Evolutionary conservation across 192 early-diverging fungal genomes (phyloP).

Genomic region (Powellomyces hirtus): DNA sequence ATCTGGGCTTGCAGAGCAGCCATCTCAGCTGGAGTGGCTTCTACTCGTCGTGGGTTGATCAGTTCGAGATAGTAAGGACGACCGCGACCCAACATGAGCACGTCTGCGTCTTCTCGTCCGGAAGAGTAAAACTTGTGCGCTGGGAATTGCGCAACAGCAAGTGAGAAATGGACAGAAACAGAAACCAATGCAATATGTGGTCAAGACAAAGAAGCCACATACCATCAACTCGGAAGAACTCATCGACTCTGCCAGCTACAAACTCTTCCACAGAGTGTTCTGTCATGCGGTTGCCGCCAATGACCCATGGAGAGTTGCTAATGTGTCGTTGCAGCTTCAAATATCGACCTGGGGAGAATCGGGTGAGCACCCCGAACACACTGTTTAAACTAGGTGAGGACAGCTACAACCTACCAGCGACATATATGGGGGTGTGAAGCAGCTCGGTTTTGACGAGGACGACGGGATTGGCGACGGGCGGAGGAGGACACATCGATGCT

Average conservation of each 20-base stretch:
- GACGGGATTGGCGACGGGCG: background rate
- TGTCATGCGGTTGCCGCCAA: slow-evolving; percentile 65
- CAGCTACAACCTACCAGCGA: slow-evolving; percentile 25
- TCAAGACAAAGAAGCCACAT: too few species aligned
- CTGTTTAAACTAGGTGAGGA: background rate
- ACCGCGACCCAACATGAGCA: slow-evolving; percentile 89
- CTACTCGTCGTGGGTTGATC: slow-evolving; percentile 65
- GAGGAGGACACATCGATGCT: slow-evolving; percentile 13
- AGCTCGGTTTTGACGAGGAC: slow-evolving; percentile 2
- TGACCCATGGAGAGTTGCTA: slow-evolving; percentile 83
- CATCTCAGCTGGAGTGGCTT: slow-evolving; percentile 26
- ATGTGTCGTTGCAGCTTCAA: slow-evolving; percentile 53
- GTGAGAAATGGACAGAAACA: background rate
- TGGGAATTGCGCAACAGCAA: slow-evolving; percentile 5
- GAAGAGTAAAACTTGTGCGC: slow-evolving; percentile 77
- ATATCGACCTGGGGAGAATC: slow-evolving; percentile 42
- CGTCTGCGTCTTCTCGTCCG: slow-evolving; percentile 92
- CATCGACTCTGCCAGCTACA: slow-evolving; percentile 59
- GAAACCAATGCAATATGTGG: too few species aligned
- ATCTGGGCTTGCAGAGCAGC: slow-evolving; percentile 30
- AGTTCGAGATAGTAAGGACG: slow-evolving; percentile 90
- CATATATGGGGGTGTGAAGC: slow-evolving; percentile 24
- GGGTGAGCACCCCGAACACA: background rate
- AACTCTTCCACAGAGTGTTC: slow-evolving; percentile 80
- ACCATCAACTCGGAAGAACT: slow-evolving; percentile 57